Conservation (phyloP, 73 alveolate species). For the Uronychia setigera region DNA sequence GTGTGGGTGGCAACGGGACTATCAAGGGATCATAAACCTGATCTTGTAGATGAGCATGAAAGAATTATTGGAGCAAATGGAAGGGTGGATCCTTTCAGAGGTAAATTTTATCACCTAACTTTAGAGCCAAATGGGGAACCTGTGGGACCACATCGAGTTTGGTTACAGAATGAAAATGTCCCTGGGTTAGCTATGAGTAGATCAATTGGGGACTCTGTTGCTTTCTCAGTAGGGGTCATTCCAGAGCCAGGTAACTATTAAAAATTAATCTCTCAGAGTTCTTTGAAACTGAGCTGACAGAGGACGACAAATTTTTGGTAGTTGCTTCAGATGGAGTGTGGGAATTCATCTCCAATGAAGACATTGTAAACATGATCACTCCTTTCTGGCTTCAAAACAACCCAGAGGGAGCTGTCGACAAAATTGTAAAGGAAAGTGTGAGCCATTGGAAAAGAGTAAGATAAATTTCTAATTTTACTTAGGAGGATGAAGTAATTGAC, state of each 20-base stretch:
- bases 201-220: slow-evolving; percentile 63
- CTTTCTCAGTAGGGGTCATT: slow-evolving; percentile 58
- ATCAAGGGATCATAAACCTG: slow-evolving; percentile 98
- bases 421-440: slow-evolving; percentile 25
- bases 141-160: slow-evolving; percentile 71
- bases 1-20: slow-evolving; percentile 74
- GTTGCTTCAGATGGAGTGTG: slow-evolving; percentile 68
- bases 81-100: slow-evolving; percentile 82
- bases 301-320: slow-evolving; percentile 39
- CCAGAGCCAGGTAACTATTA: slow-evolving; percentile 53
- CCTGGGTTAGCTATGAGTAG: slow-evolving; percentile 79
- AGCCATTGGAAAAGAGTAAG: slow-evolving; percentile 55
- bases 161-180: slow-evolving; percentile 60
- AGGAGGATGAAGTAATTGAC: slow-evolving; percentile 11
- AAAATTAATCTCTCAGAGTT: too few relatives aligned
- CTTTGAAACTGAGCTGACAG: slow-evolving; percentile 30
- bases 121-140: slow-evolving; percentile 78
- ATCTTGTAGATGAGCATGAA: slow-evolving; percentile 87
- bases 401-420: slow-evolving; percentile 58
- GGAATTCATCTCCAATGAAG: slow-evolving; percentile 59
- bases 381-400: slow-evolving; percentile 53
- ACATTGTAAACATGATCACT: slow-evolving; percentile 26
- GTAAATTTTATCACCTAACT: neutral
- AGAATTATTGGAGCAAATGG: slow-evolving; percentile 87
- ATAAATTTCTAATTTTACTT: too few relatives aligned